Percentiles rank a stretch among this genome's conserved stretches.
These are phyloP conservation scores for Rhynchosporium secalis DNA, from an alignment of 2,329 filamentous ascomycete species.

Conservation along the genomic window DNA sequence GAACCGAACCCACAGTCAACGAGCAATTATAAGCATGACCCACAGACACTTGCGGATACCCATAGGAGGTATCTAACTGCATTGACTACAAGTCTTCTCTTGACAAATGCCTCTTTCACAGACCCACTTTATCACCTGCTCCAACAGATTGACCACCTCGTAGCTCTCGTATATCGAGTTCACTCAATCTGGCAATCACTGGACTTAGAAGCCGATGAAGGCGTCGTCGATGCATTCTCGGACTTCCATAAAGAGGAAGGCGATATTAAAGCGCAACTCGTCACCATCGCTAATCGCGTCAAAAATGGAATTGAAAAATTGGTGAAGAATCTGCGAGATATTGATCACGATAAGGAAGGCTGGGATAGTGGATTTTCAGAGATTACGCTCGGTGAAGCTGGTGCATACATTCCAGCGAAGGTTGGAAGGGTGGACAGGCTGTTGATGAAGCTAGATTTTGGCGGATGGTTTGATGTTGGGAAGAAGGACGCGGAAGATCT, in stretches of 20 bases:
- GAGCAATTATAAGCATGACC: slow-evolving; percentile 60
- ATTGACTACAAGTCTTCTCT: slow-evolving; percentile 64
- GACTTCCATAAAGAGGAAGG: slow-evolving; percentile 72
- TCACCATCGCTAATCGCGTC: slow-evolving; percentile 62
- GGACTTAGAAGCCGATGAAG: slow-evolving; percentile 80
- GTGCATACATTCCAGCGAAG: slow-evolving; percentile 66
- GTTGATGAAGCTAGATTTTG: slow-evolving; percentile 82
- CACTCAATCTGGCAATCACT: slow-evolving; percentile 74
- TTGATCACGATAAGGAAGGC: slow-evolving; percentile 47
- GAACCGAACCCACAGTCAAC: slow-evolving; percentile 31
- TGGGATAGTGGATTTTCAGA: slow-evolving; percentile 41
- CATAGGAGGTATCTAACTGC: slow-evolving; percentile 75
- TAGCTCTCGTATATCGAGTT: slow-evolving; percentile 73
- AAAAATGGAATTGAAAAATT: slow-evolving; percentile 66
- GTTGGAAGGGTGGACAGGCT: slow-evolving; percentile 80
- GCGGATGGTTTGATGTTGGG: slow-evolving; percentile 39
- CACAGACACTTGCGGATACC: slow-evolving; percentile 78
- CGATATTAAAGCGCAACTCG: slow-evolving; percentile 65
- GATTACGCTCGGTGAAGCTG: slow-evolving; percentile 44
- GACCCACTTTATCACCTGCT: slow-evolving; percentile 65
- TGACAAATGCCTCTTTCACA: slow-evolving; percentile 65
- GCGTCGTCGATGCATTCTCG: slow-evolving; percentile 73
- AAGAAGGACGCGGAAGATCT: slow-evolving; percentile 17
- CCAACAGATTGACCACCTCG: slow-evolving; percentile 76
- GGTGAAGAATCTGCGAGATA: slow-evolving; percentile 54